phyloP scores from a whole-genome alignment of 2,329 filamentous ascomycete genomes.

The Geoglossum cookeanum region DNA sequence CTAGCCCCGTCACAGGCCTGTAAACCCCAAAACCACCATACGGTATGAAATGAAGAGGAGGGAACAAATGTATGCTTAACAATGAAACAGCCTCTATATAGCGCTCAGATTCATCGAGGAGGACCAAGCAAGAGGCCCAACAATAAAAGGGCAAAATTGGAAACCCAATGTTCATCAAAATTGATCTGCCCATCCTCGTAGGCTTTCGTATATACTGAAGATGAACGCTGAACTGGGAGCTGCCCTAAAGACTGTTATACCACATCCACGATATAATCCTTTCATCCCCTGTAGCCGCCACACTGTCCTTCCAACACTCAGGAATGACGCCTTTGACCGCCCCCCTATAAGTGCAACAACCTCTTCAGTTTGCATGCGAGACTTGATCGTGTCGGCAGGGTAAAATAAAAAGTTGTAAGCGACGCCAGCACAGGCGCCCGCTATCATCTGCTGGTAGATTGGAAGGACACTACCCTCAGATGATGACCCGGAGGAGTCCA shows the following conservation, averaged over 20 bases:
- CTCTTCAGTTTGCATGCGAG: conserved; percentile 81
- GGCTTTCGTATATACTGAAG: conserved; percentile 80
- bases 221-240: conserved; percentile 97
- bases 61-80: too few relatives aligned
- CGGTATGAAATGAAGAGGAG: too few relatives aligned
- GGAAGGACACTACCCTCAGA: conserved; percentile 36
- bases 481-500: conserved; percentile 13
- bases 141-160: neutral
- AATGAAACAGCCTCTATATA: neutral
- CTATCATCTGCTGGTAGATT: conserved; percentile 70
- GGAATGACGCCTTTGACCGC: conserved; percentile 36
- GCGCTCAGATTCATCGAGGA: neutral
- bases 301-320: conserved; percentile 48
- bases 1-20: neutral
- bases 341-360: conserved; percentile 32
- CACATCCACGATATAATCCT: conserved; percentile 83
- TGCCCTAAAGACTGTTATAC: conserved; percentile 73
- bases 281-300: conserved; percentile 67
- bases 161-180: neutral
- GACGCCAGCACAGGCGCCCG: conserved; percentile 76
- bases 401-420: conserved; percentile 96
- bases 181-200: conserved; percentile 47
- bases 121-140: neutral
- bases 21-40: too few relatives aligned
- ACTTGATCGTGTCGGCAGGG: conserved; percentile 94